Conservation (phyloP, 176 grass and related monocot genomes). For the Avena sativa region DNA sequence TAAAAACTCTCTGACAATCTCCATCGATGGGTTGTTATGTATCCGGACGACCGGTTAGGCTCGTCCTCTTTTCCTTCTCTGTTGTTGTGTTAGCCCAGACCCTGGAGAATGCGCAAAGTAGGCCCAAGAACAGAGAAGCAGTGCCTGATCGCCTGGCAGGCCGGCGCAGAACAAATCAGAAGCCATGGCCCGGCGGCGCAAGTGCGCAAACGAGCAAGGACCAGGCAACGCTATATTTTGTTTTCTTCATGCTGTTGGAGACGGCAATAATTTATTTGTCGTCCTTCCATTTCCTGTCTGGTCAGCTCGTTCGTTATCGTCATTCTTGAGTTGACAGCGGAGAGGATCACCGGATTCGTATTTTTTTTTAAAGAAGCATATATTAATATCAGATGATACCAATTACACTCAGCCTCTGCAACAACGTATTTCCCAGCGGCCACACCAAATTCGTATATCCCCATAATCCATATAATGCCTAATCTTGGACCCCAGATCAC, state of each 20-base stretch:
- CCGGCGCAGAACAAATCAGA: neutral
- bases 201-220: neutral
- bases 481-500: neutral
- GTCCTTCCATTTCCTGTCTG: neutral
- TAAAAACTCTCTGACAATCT: no score
- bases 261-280: no score
- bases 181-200: neutral
- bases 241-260: neutral
- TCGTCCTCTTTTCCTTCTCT: neutral
- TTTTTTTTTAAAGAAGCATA: no score
- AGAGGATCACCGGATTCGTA: no score
- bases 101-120: neutral
- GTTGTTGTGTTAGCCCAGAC: neutral
- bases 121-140: neutral
- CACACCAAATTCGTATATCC: neutral
- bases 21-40: no score
- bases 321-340: no score
- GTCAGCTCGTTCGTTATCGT: neutral
- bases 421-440: no score
- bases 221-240: neutral
- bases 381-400: no score
- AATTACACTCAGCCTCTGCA: no score
- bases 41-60: no score
- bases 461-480: neutral
- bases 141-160: neutral